Conservation (phyloP, 805 yeast species). For the Wickerhamiella lipophila region DNA sequence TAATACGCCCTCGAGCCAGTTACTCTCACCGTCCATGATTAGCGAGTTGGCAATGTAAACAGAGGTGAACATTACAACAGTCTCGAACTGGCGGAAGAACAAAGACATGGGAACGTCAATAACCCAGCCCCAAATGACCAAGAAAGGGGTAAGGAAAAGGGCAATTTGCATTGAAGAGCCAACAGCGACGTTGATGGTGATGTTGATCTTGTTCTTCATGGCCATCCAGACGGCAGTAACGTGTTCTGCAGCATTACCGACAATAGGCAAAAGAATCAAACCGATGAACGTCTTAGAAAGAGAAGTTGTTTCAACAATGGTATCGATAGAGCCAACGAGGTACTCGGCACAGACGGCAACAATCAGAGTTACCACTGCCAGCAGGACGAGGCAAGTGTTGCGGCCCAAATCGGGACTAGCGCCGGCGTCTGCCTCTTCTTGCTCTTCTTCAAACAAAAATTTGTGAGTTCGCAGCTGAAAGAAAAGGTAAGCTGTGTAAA, state of each 20-base stretch:
- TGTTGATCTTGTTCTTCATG: constrained; percentile 85
- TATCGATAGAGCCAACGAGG: constrained; percentile 87
- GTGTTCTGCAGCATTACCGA: constrained; percentile 98
- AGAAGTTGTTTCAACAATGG: constrained; percentile 69
- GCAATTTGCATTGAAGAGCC: constrained; percentile 95
- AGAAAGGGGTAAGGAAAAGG: constrained; percentile 84
- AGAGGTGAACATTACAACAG: constrained; percentile 79
- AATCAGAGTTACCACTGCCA: constrained; percentile 55
- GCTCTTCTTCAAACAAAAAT: constrained; percentile 51
- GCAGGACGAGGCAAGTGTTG: constrained; percentile 38
- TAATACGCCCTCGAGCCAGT: constrained; percentile 96
- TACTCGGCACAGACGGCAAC: constrained; percentile 90
- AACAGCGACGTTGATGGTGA: constrained; percentile 92
- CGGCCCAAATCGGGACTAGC: constrained; percentile 38
- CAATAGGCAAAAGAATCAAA: constrained; percentile 84
- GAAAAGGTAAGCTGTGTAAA: constrained; percentile 64
- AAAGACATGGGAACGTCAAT: constrained; percentile 85
- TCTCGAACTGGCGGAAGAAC: constrained; percentile 84
- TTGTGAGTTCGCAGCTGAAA: constrained; percentile 88
- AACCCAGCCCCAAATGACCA: constrained; percentile 90
- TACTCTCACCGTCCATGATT: constrained; percentile 85
- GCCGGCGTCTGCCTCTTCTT: constrained; percentile 26
- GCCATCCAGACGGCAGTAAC: constrained; percentile 95
- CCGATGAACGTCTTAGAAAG: constrained; percentile 92
- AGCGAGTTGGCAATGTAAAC: constrained; percentile 79